Base-by-base conservation (phyloP, 179 eudicot genomes). In the Corrigiola litoralis region DNA sequence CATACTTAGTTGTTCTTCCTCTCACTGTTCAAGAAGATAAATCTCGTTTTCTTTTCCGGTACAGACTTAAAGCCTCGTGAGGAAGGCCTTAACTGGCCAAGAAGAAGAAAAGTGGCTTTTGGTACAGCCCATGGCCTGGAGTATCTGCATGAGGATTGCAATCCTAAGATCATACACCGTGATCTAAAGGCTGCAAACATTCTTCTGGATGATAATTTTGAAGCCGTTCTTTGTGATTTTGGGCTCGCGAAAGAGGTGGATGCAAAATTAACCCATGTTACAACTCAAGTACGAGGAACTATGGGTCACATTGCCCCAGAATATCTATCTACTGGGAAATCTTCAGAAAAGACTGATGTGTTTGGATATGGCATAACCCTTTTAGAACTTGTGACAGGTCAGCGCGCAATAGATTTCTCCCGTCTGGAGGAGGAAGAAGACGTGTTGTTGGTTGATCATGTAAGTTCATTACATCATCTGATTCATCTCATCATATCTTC, bases 241-340 rank as follows among this genome's bases (percentile, higher is more conserved):
- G 99, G 99, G 50, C 77, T 94, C 0, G 97, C 97, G 5, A 90
- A 79, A 61, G 66, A 84, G 60, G 87, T 94, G 37, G 99, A 94
- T 67, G 74, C 88, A 31, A 79, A 82, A 62, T 38, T 83, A 63
- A 94, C 99, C 4, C 96, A 90, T 67, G 79, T 90, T 38, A 94
- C 99, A 0, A 94, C 99, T 61, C 94, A 88, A 74, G 88, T 94
- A 33, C 88, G 99, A 59, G 99, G 99, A 54, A 94, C 97, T 4
- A 90, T 94, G 97, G 99, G 97, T 59, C 97, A 94, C 77, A 94
- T 94, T 69, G 99, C 99, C 10, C 99, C 97, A 0, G 97, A 94
- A 67, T 94, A 94, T 67, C 68, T 94, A 58, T 86, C 97, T 46
- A 94, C 96, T 1, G 99, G 99, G 25, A 90, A 87, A 73, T 90